Evolutionary conservation across 805 yeast genomes (phyloP).

Genomic region (Blastobotrys attinorum): DNA sequence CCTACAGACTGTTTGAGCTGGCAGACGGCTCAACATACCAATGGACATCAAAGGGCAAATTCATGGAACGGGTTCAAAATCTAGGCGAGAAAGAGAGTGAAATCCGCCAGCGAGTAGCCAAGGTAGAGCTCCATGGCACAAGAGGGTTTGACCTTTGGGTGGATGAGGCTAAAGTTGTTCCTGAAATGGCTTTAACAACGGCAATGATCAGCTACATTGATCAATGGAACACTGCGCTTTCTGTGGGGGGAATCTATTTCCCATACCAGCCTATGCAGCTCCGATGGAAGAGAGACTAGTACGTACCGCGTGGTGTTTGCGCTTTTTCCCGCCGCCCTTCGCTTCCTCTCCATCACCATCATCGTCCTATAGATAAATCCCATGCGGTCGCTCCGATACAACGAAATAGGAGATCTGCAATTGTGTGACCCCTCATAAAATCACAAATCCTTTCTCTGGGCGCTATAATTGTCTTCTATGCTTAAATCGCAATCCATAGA

Average conservation of each 20-base stretch:
- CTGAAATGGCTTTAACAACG: conserved; percentile 50
- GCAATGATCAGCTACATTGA: conserved; percentile 56
- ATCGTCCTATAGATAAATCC: too few relatives aligned
- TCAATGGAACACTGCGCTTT: conserved; percentile 56
- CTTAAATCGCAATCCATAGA: too few relatives aligned
- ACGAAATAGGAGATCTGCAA: too few relatives aligned
- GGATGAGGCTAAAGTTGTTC: conserved; percentile 48
- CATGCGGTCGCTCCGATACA: too few relatives aligned
- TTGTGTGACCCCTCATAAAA: too few relatives aligned
- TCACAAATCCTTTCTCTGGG: too few relatives aligned
- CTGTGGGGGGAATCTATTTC: conserved; percentile 58
- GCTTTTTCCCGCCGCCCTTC: too few relatives aligned
- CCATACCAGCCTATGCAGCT: conserved; percentile 43
- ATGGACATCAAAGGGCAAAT: conserved; percentile 56
- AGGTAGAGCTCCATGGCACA: conserved; percentile 44
- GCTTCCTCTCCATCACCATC: too few relatives aligned
- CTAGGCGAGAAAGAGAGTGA: conserved; percentile 59
- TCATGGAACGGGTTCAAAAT: conserved; percentile 49
- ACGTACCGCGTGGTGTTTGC: neutral
- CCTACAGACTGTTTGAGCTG: conserved; percentile 51
- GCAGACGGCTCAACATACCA: conserved; percentile 56
- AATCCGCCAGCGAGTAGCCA: conserved; percentile 56
- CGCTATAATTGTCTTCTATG: too few relatives aligned
- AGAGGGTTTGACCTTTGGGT: conserved; percentile 48
- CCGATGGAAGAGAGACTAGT: conserved; percentile 49